Evolutionary conservation across 2,329 filamentous ascomycete species (phyloP).

Genomic region (Cadophora sp.): DNA sequence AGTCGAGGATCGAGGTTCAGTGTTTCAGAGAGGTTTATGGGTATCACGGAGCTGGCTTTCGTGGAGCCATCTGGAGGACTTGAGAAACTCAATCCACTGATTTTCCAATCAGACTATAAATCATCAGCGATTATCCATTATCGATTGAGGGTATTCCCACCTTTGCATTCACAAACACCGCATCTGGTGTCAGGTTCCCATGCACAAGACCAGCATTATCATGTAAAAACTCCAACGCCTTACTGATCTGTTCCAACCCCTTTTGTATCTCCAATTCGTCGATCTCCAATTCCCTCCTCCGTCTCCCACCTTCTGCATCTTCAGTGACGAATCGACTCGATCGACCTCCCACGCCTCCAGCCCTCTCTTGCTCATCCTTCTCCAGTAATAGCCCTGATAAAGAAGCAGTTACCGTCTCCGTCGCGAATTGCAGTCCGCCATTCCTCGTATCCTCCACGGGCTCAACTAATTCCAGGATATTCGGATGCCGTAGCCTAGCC

Average conservation of each 20-base stretch:
- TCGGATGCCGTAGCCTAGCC: conserved; percentile 88
- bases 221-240: conserved; percentile 93
- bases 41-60: conserved; percentile 76
- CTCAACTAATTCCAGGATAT: conserved; percentile 89
- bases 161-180: conserved; percentile 94
- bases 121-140: conserved; percentile 42
- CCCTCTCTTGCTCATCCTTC: conserved; percentile 85
- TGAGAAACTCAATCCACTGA: conserved; percentile 91
- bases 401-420: conserved; percentile 90
- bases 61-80: conserved; percentile 79
- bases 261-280: conserved; percentile 99
- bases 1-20: conserved; percentile 86
- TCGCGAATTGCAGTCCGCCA: conserved; percentile 94
- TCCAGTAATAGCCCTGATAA: conserved; percentile 81
- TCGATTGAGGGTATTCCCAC: conserved; percentile 51
- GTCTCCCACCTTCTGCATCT: conserved; percentile 74
- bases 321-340: conserved; percentile 83
- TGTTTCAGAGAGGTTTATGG: conserved; percentile 82
- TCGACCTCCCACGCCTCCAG: conserved; percentile 71
- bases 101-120: conserved; percentile 91
- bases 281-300: conserved; percentile 85
- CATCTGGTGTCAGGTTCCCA: conserved; percentile 92
- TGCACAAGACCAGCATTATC: conserved; percentile 95
- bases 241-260: conserved; percentile 88
- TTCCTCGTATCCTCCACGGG: conserved; percentile 93